Base-by-base conservation (phyloP, 352 stramenopile species). In the Thraustochytrium sp. region DNA sequence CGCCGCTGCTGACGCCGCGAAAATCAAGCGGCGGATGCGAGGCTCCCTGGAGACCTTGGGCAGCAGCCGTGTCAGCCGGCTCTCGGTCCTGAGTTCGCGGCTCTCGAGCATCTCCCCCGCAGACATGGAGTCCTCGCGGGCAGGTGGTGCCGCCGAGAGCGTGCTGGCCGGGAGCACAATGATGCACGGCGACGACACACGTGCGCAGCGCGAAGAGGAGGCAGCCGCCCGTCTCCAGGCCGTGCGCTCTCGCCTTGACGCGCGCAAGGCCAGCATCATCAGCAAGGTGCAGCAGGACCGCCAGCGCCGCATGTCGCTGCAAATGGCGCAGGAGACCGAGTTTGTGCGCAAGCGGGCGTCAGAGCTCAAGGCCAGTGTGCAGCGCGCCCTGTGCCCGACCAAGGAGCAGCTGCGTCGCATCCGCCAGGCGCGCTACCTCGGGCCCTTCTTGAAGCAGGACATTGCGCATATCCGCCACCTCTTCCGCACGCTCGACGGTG, bases 381-480 rank as follows among this genome's bases (percentile, higher is more conserved):
- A 80, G 13, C 48, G 40, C 1, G 46, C 53, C 21, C n/a, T 80
- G 18, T 42, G 16, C 9, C 68, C 68, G 11, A 80, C 44, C 42
- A 61, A 64, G 2, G 68, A 61, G 44, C 68, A 80, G 68, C 68
- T 80, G 0, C 11, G 26, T 16, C 34, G 68, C 34, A 51, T 80
- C n/a, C n/a, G 5, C 18, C 31, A 46, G n/a, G 68, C 68, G 26
- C 42, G 68, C 0, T 80, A 80, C 49, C 40, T 80, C 5, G 68
- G 68, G 2, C 68, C 68, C n/a, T 80, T 55, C 31, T 42, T 80
- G 11, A 46, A 51, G 21, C 68, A 80, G 31, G 68, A 80, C 26
- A 44, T 80, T 23, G 46, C 68, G 34, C 68, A 80, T 26, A 80
- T 80, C 37, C 68, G 68, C 23, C 8, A 51, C 34, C 23, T 80